Evolutionary conservation across 139 green algal genomes (phyloP).

Genomic region (Tetradesmus lagerheimii): DNA sequence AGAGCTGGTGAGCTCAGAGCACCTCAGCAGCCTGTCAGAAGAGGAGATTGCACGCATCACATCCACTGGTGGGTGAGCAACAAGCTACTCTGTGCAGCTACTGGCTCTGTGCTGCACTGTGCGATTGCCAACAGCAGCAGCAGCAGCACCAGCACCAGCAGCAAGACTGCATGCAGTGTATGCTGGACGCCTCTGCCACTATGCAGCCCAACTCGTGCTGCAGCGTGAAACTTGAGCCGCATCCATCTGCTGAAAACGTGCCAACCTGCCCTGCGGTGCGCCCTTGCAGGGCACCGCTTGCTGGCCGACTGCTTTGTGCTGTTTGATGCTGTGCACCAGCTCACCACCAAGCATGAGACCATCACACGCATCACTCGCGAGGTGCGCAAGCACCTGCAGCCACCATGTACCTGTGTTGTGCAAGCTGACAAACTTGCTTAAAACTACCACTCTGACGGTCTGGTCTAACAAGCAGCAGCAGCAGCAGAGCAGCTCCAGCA

Average conservation of each 20-base stretch:
- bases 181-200: neutral
- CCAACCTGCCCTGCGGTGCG: too few relatives aligned
- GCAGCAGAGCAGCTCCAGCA: neutral
- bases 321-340: conserved; percentile 84
- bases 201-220: too few relatives aligned
- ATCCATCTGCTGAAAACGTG: neutral
- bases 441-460: too few relatives aligned
- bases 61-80: conserved; percentile 41
- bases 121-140: neutral
- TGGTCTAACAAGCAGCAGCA: too few relatives aligned
- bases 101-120: neutral
- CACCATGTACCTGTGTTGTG: neutral
- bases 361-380: conserved; percentile 80
- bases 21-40: conserved; percentile 38
- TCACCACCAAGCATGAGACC: conserved; percentile 73
- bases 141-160: too few relatives aligned
- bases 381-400: conserved; percentile 44
- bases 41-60: conserved; percentile 56
- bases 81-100: neutral
- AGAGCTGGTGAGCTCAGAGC: conserved; percentile 52
- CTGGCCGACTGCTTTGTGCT: conserved; percentile 84
- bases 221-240: too few relatives aligned
- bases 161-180: too few relatives aligned
- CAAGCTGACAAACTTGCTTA: neutral
- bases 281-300: conserved; percentile 53